Base-by-base conservation (phyloP, 192 early-diverging fungal genomes). In the Linnemannia hyalina region DNA sequence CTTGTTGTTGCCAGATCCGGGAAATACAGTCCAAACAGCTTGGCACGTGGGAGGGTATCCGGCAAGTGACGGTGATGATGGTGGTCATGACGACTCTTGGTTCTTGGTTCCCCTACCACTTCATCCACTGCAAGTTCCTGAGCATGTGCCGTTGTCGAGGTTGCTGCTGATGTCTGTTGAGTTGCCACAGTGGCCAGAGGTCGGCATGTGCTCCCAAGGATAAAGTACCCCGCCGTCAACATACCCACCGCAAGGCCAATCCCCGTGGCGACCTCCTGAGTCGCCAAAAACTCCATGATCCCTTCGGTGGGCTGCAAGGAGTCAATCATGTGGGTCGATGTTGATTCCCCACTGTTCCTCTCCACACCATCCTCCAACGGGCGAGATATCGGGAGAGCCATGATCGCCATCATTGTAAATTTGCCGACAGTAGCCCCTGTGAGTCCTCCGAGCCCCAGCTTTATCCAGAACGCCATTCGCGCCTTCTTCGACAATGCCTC, bases 1-100 rank as follows among this genome's bases (percentile, higher is more conserved):
- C 68, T 54, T 20, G 76, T 81, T n/a, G 84, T 86, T 6, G 75
- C 75, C 69, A 86, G 72, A 42, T 86, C 84, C 3, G 84, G 84
- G 76, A 86, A 86, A 57, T 78, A 86, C 10, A 86, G 75, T 4
- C 84, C 84, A 68, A 81, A 60, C 5, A 86, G n/a, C 42, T 20
- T 60, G 8, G 84, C 84, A 3, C 84, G 41, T 29, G 84, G 84
- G 18, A 86, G 75, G 18, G 9, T 36, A 6, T 82, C 41, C 26
- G 49, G 7, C 16, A 13, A 57, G 32, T 69, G 11, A 55, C 57
- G 75, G 40, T 63, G 52, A 29, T 70, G 69, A 13, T 60, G 9
- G 6, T 73, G 44, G 16, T 76, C 29, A 65, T 65, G 60, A 32
- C 60, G 60, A 32, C 0, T 65, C 11, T 65, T 65, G 29, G 29